Base-by-base conservation (phyloP, 306 rosid species). In the Astragalus membranaceus region DNA sequence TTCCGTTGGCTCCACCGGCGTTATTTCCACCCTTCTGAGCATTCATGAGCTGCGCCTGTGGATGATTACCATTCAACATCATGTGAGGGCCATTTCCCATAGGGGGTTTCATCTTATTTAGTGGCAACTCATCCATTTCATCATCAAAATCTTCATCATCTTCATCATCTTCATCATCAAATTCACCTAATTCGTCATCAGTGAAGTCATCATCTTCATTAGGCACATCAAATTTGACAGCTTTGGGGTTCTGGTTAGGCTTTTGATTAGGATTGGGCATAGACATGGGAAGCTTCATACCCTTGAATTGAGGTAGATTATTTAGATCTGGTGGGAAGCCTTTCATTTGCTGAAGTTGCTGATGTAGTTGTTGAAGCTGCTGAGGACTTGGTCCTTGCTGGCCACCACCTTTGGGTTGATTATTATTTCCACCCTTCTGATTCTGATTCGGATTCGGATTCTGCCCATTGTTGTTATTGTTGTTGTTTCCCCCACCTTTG, bases 261-360 rank as follows among this genome's bases (percentile, higher is more conserved):
- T 35, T 35, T 0, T 20, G 36, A 29, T 6, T 48, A 16, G 47
- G 23, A 35, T 8, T 39, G 0, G 30, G 30, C 30, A 26, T 26
- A 26, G 30, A 26, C 30, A 26, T 26, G 4, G 41, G 37, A 32
- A 26, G 13, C 12, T 81, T 88, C 85, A 84, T 37, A 70, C 70
- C 92, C 15, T 84, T 89, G 50, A 92, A 78, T 64, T 85, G 98
- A 5, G 87, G 88, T 0, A 83, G 83, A 69, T 26, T 26, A 26
- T 89, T 88, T 76, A 86, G 85, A 88, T 87, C 97, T 79, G 79
- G 30, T 26, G 30, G 97, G 0, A 87, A 57, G 29, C 86, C 89
- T 62, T 87, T 94, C 86, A 91, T 85, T 74, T 86, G 89, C 70
- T 86, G 93, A 1, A 92, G 84, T 61, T 90, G 94, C 47, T 85